Base-by-base conservation (phyloP, 306 rosid genomes). In the Vigna trinervia region DNA sequence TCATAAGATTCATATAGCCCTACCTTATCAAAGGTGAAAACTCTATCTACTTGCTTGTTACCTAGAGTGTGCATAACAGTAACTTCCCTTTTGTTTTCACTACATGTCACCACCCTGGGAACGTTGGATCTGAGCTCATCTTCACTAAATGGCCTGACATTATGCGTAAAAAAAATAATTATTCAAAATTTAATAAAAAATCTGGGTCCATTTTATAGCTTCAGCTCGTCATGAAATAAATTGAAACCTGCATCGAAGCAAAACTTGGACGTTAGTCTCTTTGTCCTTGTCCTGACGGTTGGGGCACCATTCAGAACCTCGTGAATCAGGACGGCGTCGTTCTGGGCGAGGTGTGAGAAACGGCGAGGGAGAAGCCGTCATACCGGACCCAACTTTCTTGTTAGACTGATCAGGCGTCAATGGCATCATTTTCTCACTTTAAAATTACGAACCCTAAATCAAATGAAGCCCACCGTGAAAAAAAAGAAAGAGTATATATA, bases 21-120 rank as follows among this genome's bases (percentile, higher is more conserved):
- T 79, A 95, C 99, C 94, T 86, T 95, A 89, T 95, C 99, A 57
- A 95, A 95, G 78, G 92, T 86, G 85, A 95, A 95, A 74, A 88
- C 53, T 76, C 90, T 87, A 59, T 95, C 97, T 10, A 91, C 89
- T 77, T 91, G 97, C 88, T 95, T 95, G 87, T 86, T 91, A 69
- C 93, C 94, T 26, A 94, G 81, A 81, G 77, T 94, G 78, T 94
- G 97, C 78, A 52, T n/a, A 68, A 91, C 96, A 72, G 89, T 83
- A 20, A 95, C 99, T 81, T 95, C 99, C 86, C 87, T 93, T 83
- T 79, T 90, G 6, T 88, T 81, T 69, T 95, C 99, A 81, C 89
- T 88, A 59, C 97, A 95, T 5, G 96, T 80, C 61, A 95, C 90
- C 73, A 82, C 89, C 74, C n/a, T 86, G 13, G 86, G 92, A 71